Evolutionary conservation across 768 basidiomycete species (phyloP).

Genomic region (Serendipita sp.): DNA sequence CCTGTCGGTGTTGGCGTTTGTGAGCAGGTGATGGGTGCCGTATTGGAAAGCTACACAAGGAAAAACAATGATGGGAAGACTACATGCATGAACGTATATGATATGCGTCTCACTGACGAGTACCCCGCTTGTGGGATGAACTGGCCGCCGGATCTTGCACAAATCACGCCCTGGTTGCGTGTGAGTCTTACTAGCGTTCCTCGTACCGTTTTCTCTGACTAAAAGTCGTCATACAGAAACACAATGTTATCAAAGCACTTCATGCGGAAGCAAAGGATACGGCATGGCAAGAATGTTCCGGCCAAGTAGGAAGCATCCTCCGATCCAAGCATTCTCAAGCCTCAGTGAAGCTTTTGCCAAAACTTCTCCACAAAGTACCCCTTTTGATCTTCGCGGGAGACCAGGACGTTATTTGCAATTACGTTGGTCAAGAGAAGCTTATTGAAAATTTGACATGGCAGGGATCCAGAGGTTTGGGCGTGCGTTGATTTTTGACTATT

Average conservation of each 20-base stretch:
- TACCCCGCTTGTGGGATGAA: conserved; percentile 90
- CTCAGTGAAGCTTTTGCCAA: conserved; percentile 60
- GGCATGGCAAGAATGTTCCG: conserved; percentile 78
- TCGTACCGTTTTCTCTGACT: background rate
- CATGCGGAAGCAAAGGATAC: conserved; percentile 67
- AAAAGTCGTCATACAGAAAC: conserved; percentile 32
- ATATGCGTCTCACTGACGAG: conserved; percentile 77
- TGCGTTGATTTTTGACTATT: conserved; percentile 26
- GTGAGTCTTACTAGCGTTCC: conserved; percentile 31
- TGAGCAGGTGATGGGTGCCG: conserved; percentile 8
- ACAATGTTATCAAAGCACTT: conserved; percentile 65
- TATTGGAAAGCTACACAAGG: conserved; percentile 1
- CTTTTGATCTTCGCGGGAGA: conserved; percentile 90
- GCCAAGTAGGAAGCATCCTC: conserved; percentile 49
- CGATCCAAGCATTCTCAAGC: conserved; percentile 41
- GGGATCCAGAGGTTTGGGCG: conserved; percentile 69
- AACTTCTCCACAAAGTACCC: conserved; percentile 60
- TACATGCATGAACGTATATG: conserved; percentile 89
- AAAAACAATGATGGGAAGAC: conserved; percentile 37
- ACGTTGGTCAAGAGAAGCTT: conserved; percentile 76
- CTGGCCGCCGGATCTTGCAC: conserved; percentile 80
- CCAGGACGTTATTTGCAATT: conserved; percentile 94
- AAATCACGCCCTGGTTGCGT: conserved; percentile 61
- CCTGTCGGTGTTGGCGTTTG: conserved; percentile 7
- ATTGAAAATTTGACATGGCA: conserved; percentile 77